These are phyloP conservation scores for Colletotrichum agaves DNA, from an alignment of 2,329 filamentous ascomycete species.

Conservation along the genomic window DNA sequence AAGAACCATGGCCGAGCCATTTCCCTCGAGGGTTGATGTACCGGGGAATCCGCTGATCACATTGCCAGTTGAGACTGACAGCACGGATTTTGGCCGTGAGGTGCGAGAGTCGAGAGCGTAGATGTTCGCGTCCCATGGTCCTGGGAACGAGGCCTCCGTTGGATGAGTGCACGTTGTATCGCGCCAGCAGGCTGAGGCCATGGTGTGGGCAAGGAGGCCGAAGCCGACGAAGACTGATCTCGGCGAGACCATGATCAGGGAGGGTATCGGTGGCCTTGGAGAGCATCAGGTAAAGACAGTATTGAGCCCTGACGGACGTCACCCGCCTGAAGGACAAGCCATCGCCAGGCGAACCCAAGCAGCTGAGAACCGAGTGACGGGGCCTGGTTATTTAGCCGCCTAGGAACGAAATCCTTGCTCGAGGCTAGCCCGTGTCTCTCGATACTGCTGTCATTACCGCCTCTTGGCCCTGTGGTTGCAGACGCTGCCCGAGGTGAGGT, in stretches of 20 bases:
- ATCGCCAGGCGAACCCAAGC: constrained; percentile 1
- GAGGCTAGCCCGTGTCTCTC: neutral
- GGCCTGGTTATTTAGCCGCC: neutral
- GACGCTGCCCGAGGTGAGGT: neutral
- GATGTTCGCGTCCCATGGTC: constrained; percentile 68
- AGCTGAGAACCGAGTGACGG: neutral
- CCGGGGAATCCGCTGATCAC: constrained; percentile 45
- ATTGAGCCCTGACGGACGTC: neutral
- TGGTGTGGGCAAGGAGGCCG: neutral
- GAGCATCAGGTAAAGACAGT: neutral
- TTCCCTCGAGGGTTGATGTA: constrained; percentile 46
- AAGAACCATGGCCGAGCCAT: constrained; percentile 64
- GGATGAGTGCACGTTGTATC: constrained; percentile 64
- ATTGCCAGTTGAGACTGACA: constrained; percentile 48
- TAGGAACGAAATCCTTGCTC: neutral
- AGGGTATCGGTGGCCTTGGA: neutral
- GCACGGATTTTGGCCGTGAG: constrained; percentile 56
- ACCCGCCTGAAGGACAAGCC: neutral
- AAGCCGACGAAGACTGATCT: constrained; percentile 43
- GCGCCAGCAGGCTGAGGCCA: constrained; percentile 60
- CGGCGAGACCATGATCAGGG: constrained; percentile 8
- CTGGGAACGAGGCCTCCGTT: constrained; percentile 61
- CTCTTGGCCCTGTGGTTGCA: neutral
- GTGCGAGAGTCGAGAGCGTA: constrained; percentile 64
- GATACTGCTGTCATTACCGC: neutral